Evolutionary conservation across 805 yeast species (phyloP).

Genomic region (Pichia gijzeniarum): DNA sequence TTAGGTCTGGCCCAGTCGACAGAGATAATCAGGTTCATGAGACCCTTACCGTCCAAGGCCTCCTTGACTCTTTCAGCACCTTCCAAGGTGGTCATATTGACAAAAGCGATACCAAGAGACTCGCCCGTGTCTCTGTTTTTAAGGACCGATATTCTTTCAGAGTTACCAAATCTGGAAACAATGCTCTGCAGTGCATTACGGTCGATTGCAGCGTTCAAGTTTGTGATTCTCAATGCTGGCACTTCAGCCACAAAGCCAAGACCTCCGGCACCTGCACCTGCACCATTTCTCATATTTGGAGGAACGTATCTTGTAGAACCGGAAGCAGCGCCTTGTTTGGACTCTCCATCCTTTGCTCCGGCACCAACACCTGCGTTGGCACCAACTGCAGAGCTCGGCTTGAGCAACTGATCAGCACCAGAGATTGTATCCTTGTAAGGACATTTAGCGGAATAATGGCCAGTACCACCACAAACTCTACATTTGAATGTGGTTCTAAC

Average conservation of each 20-base stretch:
- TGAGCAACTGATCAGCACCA: conserved; percentile 35
- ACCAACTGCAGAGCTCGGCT: conserved; percentile 13
- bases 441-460: conserved; percentile 90
- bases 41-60: conserved; percentile 81
- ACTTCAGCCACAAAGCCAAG: conserved; percentile 24
- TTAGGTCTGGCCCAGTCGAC: conserved; percentile 54
- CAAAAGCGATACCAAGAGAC: conserved; percentile 94
- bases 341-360: conserved; percentile 13
- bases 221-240: conserved; percentile 67
- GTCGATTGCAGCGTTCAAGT: conserved; percentile 77
- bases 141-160: conserved; percentile 73
- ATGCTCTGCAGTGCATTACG: conserved; percentile 79
- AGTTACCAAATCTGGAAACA: conserved; percentile 57
- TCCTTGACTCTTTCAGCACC: conserved; percentile 76
- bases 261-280: conserved; percentile 30
- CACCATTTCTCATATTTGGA: conserved; percentile 43
- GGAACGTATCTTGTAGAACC: conserved; percentile 46
- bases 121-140: conserved; percentile 90
- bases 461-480: conserved; percentile 83
- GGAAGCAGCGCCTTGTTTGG: conserved; percentile 1
- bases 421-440: conserved; percentile 82
- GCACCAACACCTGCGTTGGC: conserved; percentile 15
- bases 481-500: conserved; percentile 54
- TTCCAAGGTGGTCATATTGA: conserved; percentile 62
- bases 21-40: conserved; percentile 76